Evolutionary conservation across 495 filamentous ascomycete genomes (phyloP), one percentile per base, ranked within the genome.

Genomic region (Darksidea phi): DNA sequence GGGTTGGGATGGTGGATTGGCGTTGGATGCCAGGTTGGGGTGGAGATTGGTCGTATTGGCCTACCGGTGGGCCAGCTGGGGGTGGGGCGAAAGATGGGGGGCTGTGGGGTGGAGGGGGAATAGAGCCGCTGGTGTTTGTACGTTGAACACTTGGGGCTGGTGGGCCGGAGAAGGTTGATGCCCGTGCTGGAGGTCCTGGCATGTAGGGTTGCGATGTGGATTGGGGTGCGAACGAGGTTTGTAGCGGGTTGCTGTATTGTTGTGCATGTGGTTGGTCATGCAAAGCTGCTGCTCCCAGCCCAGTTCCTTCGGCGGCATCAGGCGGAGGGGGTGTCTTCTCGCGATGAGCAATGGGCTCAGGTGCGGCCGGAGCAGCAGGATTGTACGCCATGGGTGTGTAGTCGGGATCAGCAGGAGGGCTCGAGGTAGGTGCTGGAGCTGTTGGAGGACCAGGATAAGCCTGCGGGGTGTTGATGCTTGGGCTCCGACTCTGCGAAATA

Each of bases 291-390:
- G 83, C 83, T 48, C 80, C 80, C 10, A 95, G 77, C 2, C 89
- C 89, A 36, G 89, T 91, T 11, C 86, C 84, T 28, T 76, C 75
- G 42, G 77, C 84, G 28, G 86, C 88, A 67, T 93, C 88, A 13
- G 82, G 80, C 28, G 87, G 87, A 6, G 91, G 91, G 8, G 90
- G 91, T 0, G 91, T 96, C 78, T 95, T 94, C 75, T 96, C 91
- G 48, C 91, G 84, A 66, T 91, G 83, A 53, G 84, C 80, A 66
- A 95, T 87, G 13, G 84, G 84, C 69, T 96, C 91, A 2, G 91
- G 88, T 1, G 89, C 89, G 1, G 91, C 78, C 11, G 91, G 91
- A 0, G 91, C 90, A 0, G 91, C 90, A 0, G 91, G 91, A 72
- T 96, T 96, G 66, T 96, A 96, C 1, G 90, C 83, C 53, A 94